Base-by-base conservation (phyloP, 345 rosid species). In the Salix dunnii region DNA sequence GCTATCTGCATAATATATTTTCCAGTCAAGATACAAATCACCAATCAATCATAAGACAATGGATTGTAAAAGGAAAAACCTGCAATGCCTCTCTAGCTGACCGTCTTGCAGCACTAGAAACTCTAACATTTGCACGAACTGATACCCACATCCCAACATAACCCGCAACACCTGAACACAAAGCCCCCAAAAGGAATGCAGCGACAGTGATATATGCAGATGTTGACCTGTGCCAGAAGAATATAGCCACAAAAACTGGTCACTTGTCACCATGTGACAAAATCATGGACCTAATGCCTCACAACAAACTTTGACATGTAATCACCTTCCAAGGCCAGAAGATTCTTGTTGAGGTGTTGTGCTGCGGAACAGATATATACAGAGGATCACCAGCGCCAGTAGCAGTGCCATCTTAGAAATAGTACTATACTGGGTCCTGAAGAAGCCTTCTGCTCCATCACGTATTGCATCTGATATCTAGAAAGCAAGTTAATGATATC, bases 121-220 rank as follows among this genome's bases (percentile, higher is more conserved):
- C 98, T 78, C 99, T 90, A 76, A 96, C 99, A 84, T 96, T 96
- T 82, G 99, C 99, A 83, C 99, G 98, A 67, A 96, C 99, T 21
- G 99, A 96, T 67, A 96, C 99, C 99, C 98, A 96, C 99, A 96
- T 96, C 64, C 99, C 98, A 82, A 94, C 91, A 83, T 93, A 96
- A 74, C 99, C 99, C 1, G 98, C 97, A 73, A 90, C 60, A 85
- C 98, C 99, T 20, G 98, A 94, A 82, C 99, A 96, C 62, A 96
- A 66, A 35, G 99, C 98, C 31, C 99, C 99, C 84, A 93, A 76
- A 68, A 96, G 97, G 87, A 96, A 96, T 83, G 97, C 86, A 77
- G 91, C 94, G 79, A 96, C 99, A 78, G 97, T 96, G 79, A 94
- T 92, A 80, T 61, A 94, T 27, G 98, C 97, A 81, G 98, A 85